phyloP scores from a whole-genome alignment of 2,329 filamentous ascomycete species.

The Annulohypoxylon truncatum region DNA sequence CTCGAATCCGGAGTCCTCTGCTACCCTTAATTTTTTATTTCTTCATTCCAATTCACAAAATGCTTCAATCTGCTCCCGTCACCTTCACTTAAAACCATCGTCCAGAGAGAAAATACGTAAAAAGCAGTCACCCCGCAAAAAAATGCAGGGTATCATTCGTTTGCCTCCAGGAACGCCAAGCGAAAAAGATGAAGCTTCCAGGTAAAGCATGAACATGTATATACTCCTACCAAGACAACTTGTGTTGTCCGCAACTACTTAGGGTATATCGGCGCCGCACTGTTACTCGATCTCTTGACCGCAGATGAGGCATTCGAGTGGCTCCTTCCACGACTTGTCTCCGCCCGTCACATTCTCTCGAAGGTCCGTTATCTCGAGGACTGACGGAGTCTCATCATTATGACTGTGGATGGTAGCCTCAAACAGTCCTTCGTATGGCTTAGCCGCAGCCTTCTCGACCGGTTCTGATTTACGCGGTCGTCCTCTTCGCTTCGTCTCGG shows the following conservation, averaged over 20 bases:
- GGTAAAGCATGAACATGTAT: slow-evolving; percentile 21
- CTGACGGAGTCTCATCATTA: slow-evolving; percentile 60
- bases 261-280: neutral
- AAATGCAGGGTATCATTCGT: slow-evolving; percentile 45
- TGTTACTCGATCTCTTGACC: slow-evolving; percentile 58
- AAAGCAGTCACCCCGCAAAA: slow-evolving; percentile 33
- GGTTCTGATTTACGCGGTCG: slow-evolving; percentile 55
- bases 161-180: slow-evolving; percentile 42
- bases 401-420: slow-evolving; percentile 61
- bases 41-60: neutral
- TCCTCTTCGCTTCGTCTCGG: slow-evolving; percentile 50
- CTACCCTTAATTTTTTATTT: slow-evolving; percentile 1
- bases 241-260: neutral
- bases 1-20: neutral
- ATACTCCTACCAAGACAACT: slow-evolving; percentile 19
- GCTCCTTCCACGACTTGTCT: slow-evolving; percentile 65
- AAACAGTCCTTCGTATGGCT: slow-evolving; percentile 65
- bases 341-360: slow-evolving; percentile 60
- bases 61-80: slow-evolving; percentile 1
- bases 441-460: slow-evolving; percentile 50
- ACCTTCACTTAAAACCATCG: slow-evolving; percentile 6
- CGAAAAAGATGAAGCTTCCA: slow-evolving; percentile 18
- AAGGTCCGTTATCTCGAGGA: slow-evolving; percentile 65
- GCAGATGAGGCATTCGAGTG: slow-evolving; percentile 64
- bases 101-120: slow-evolving; percentile 8